Evolutionary conservation across 2,329 filamentous ascomycete species (phyloP), one percentile per base, ranked within the genome.

Genomic region (Alternaria incomplexa): DNA sequence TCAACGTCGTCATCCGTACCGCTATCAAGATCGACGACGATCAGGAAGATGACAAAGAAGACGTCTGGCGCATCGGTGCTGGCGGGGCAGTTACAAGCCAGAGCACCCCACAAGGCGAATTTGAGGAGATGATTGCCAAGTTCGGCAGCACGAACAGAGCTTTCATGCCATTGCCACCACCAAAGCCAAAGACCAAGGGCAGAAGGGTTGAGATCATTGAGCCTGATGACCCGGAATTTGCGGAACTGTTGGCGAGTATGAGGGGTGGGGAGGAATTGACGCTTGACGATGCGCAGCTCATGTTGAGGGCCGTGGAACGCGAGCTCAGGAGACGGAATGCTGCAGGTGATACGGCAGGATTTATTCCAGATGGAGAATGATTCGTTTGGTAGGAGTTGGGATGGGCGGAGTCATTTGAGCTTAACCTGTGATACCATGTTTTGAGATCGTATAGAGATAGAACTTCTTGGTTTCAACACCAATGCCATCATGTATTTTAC

Each of bases 61-160:
- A 92, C 72, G 82, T 86, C 1, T 98, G 95, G 95, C 87, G 88
- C 44, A 88, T 97, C 40, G 95, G 94, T 6, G 95, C 95, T 6
- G 96, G 95, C 1, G 96, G 95, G 1, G 95, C 95, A 0, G 89
- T 98, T 15, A 98, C 95, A 2, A 90, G 89, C 23, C 83, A 97
- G 61, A 97, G 93, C 77, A 92, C 91, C 3, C 85, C 91, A 0
- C 85, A 90, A 61, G 93, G 89, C 4, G 95, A 98, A 83, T 91
- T 90, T 81, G 92, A 96, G 63, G 96, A 98, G 84, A 97, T 98
- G 93, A 62, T 80, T 22, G 77, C 76, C 50, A 85, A 85, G 71
- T 75, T 82, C 56, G 71, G 78, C 8, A 76, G 72, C 60, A 78
- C 76, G 1, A 61, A 73, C n/a, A 57, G 70, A 47, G 69, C 77